phyloP scores from a whole-genome alignment of 306 rosid species.

The Prunus padus region DNA sequence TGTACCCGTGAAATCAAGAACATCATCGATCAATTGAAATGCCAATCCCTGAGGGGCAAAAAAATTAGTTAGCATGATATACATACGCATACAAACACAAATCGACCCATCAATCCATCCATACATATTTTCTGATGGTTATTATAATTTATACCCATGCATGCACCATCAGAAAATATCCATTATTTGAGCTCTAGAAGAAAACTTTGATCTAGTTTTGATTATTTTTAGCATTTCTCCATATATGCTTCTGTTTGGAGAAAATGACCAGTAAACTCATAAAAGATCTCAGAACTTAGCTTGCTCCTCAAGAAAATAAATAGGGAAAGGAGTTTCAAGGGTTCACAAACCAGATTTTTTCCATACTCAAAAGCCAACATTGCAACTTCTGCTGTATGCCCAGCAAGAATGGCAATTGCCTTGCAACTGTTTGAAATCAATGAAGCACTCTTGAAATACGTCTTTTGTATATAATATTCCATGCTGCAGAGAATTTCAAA shows the following conservation, averaged over 20 bases:
- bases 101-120: background rate
- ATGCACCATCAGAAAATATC: background rate
- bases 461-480: constrained; percentile 89
- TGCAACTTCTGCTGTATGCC: constrained; percentile 89
- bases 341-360: constrained; percentile 84
- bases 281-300: constrained; percentile 17
- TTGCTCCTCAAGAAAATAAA: background rate
- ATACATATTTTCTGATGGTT: background rate
- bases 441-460: constrained; percentile 93
- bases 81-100: background rate
- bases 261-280: background rate
- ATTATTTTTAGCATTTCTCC: background rate
- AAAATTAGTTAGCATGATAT: constrained; percentile 4
- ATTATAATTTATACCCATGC: background rate
- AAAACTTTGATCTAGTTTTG: background rate
- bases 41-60: constrained; percentile 79
- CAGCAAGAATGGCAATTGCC: constrained; percentile 92
- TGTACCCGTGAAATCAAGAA: constrained; percentile 90
- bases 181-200: background rate
- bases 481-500: constrained; percentile 57
- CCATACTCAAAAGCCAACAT: constrained; percentile 83
- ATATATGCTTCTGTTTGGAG: background rate
- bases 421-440: constrained; percentile 95
- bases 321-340: constrained; percentile 14
- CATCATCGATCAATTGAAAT: constrained; percentile 86